Evolutionary conservation across 805 yeast species (phyloP), one percentile per base, ranked within the genome.

Genomic region (Suhomyces kilbournensis): DNA sequence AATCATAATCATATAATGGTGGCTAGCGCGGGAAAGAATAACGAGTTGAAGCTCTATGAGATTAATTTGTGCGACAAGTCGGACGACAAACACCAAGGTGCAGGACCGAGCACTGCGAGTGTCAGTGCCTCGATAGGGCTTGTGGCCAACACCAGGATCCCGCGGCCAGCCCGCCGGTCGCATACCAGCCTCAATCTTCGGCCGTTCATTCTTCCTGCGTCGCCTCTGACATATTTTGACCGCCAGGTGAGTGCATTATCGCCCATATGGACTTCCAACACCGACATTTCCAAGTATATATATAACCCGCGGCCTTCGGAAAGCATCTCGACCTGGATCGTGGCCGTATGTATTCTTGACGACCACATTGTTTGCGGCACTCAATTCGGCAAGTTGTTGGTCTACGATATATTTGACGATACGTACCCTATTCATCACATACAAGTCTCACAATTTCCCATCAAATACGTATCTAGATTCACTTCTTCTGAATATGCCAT

Each of bases 381-480:
- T 3, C 72, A 70, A 49, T 67, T 67, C 56, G 75, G 75, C 15
- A 55, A 57, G 22, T 44, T 70, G 25, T 20, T 62, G 39, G 48
- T 66, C 8, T 68, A 65, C 47, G 54, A 63, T 28, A 47, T 54
- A 1, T 23, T 35, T 9, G 53, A 54, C 10, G 62, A 53, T n/a
- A 54, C 47, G 5, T 44, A 55, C 15, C 66, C 64, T 1, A 19
- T 56, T 2, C 55, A 50, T 22, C 46, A 46, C 2, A 28, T 50
- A 8, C 50, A 60, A 19, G 51, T 68, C 22, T 67, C 72, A 0
- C 63, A 56, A 30, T 64, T 66, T 45, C 63, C 71, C 10, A 65
- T 70, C 10, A 50, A 50, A 9, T 56, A 57, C 17, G 42, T 67
- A 45, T 30, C 53, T 6, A 50, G 50, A 20, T 61, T 67, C 30